Evolutionary conservation across 371 early-diverging fungal genomes (phyloP).

Genomic region (Dipsacomyces acuminosporus): DNA sequence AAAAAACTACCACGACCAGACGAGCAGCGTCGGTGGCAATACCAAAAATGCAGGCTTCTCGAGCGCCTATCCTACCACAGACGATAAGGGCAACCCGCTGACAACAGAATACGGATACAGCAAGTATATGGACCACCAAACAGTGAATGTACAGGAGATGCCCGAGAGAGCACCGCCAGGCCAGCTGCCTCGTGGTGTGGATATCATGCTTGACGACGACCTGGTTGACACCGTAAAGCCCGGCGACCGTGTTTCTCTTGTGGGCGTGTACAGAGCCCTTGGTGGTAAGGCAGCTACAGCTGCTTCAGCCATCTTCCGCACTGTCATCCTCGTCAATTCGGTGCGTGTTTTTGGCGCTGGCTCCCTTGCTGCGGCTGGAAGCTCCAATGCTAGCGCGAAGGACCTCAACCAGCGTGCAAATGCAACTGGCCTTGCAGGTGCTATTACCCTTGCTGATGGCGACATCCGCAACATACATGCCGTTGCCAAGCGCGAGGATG

Average conservation of each 20-base stretch:
- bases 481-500: constrained; percentile 65
- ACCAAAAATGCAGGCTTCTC: constrained; percentile 22
- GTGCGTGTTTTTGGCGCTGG: constrained; percentile 79
- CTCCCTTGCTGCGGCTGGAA: constrained; percentile 53
- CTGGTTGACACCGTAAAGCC: constrained; percentile 97
- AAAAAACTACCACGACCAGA: constrained; percentile 90
- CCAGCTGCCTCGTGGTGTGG: constrained; percentile 94
- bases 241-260: constrained; percentile 96
- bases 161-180: constrained; percentile 99
- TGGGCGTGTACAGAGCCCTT: constrained; percentile 92
- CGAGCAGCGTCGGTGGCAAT: constrained; percentile 45
- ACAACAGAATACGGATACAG: constrained; percentile 95
- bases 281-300: constrained; percentile 71
- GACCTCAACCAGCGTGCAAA: constrained; percentile 32
- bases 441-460: constrained; percentile 57
- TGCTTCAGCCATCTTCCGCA: constrained; percentile 86
- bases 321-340: constrained; percentile 88
- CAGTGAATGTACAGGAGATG: constrained; percentile 98
- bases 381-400: constrained; percentile 16
- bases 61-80: constrained; percentile 79
- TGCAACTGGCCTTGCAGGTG: constrained; percentile 35
- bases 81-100: constrained; percentile 88
- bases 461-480: constrained; percentile 83
- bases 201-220: constrained; percentile 96
- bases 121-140: constrained; percentile 94